Evolutionary conservation across 2,329 filamentous ascomycete genomes (phyloP).

Genomic region (Trichoderma pleuroti): DNA sequence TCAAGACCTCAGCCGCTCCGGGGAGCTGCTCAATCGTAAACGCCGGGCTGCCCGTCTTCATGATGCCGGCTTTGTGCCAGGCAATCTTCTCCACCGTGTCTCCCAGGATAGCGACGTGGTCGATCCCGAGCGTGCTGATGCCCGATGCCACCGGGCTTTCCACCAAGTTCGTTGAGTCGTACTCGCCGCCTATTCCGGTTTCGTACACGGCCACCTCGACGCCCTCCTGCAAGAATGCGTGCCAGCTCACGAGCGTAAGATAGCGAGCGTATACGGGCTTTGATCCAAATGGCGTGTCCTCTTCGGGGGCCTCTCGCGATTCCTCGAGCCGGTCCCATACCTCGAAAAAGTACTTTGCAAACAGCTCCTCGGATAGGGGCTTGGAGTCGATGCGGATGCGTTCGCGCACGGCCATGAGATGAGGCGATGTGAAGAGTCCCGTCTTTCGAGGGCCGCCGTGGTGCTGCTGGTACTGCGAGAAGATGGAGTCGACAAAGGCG

Average conservation of each 20-base stretch:
- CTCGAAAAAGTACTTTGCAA: slow-evolving; percentile 65
- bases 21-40: slow-evolving; percentile 55
- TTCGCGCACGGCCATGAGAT: slow-evolving; percentile 64
- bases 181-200: slow-evolving; percentile 64
- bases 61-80: slow-evolving; percentile 72
- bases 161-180: slow-evolving; percentile 66
- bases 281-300: slow-evolving; percentile 35
- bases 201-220: slow-evolving; percentile 64
- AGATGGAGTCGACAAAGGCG: slow-evolving; percentile 62
- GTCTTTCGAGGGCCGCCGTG: slow-evolving; percentile 41
- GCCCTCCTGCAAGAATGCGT: slow-evolving; percentile 61
- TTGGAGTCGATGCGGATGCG: slow-evolving; percentile 60
- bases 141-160: slow-evolving; percentile 54
- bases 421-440: slow-evolving; percentile 67
- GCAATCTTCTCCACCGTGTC: slow-evolving; percentile 62
- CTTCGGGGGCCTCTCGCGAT: slow-evolving; percentile 30
- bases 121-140: slow-evolving; percentile 65
- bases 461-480: slow-evolving; percentile 47
- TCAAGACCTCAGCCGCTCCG: slow-evolving; percentile 44
- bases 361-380: slow-evolving; percentile 56
- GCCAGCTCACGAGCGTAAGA: slow-evolving; percentile 63
- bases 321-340: slow-evolving; percentile 57
- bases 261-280: slow-evolving; percentile 59
- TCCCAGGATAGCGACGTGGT: slow-evolving; percentile 63
- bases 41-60: slow-evolving; percentile 57